phyloP scores from a whole-genome alignment of 345 rosid genomes.

The Erodium maritimum region DNA sequence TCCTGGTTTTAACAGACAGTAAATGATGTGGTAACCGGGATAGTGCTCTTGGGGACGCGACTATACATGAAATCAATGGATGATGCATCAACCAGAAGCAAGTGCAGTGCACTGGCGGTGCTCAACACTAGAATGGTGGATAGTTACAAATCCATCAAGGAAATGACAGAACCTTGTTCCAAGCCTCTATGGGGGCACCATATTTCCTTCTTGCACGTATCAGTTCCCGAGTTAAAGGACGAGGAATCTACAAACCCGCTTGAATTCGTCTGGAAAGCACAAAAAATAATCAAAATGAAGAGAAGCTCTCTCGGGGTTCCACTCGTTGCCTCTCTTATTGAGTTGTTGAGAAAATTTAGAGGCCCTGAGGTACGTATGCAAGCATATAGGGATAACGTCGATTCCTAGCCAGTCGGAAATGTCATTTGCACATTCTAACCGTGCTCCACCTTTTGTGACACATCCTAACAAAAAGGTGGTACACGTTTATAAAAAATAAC shows the following conservation, averaged over 20 bases:
- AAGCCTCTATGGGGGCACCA: slow-evolving; percentile 35
- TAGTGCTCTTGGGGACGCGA: no score
- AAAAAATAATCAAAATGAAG: no score
- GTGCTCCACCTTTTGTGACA: no score
- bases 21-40: slow-evolving; percentile 42
- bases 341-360: slow-evolving; percentile 17
- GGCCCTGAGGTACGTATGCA: slow-evolving; percentile 36
- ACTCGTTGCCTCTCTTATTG: slow-evolving; percentile 19
- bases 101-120: slow-evolving; percentile 36
- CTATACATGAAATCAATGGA: slow-evolving; percentile 28
- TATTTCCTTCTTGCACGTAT: slow-evolving; percentile 24
- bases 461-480: no score
- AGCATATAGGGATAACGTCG: no score
- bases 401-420: no score
- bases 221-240: slow-evolving; percentile 13
- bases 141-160: slow-evolving; percentile 35
- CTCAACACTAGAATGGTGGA: no score
- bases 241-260: no score
- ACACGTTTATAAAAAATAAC: no score
- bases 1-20: slow-evolving; percentile 32
- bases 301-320: slow-evolving; percentile 19
- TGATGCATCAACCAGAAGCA: neutral
- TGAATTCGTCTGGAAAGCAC: slow-evolving; percentile 17
- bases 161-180: slow-evolving; percentile 26
- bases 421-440: no score